Evolutionary conservation across 192 early-diverging fungal species (phyloP), one percentile per base, ranked within the genome.

Genomic region (Entrophospora sp.): DNA sequence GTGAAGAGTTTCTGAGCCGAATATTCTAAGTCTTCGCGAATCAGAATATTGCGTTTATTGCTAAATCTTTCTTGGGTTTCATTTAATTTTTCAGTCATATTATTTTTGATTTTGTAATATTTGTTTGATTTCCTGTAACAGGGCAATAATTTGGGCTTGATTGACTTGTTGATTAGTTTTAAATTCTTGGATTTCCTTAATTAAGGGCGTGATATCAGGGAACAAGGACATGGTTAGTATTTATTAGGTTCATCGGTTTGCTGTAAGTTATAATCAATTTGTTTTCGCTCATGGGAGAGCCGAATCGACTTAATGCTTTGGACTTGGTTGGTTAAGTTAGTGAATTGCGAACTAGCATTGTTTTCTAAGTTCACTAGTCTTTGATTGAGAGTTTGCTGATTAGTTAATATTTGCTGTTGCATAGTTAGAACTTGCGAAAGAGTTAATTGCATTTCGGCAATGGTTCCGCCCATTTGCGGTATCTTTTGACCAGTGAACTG

Each of bases 231-330:
- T 59, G 25, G 22, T 58, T 58, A 58, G 16, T 34, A 16, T 38
- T 35, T 4, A n/a, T 38, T 30, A 6, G 30, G 24, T 14, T 14
- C n/a, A n/a, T n/a, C n/a, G n/a, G 10, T 27, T 52, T 52, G 49
- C 2, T 52, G 0, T 32, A 58, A 58, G n/a, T 59, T 59, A 20
- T 2, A 59, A 0, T 59, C 56, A 59, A 59, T 59, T 2, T 34
- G 31, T 13, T 59, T 59, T 34, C 31, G 14, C 4, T 36, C 34
- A 13, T 37, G 56, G 7, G 55, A 16, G 0, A 59, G 7, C 2
- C 56, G 31, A 59, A 59, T 18, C 0, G 56, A 59, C 4, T 59
- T 59, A 36, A 59, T 59, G 18, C 56, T 59, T 59, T 59, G 31
- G 36, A 59, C 56, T 59, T 59, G 34, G 0, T 59, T 30, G n/a